Conservation (phyloP, 352 stramenopile species). For the Pelagophyceae sp. region DNA sequence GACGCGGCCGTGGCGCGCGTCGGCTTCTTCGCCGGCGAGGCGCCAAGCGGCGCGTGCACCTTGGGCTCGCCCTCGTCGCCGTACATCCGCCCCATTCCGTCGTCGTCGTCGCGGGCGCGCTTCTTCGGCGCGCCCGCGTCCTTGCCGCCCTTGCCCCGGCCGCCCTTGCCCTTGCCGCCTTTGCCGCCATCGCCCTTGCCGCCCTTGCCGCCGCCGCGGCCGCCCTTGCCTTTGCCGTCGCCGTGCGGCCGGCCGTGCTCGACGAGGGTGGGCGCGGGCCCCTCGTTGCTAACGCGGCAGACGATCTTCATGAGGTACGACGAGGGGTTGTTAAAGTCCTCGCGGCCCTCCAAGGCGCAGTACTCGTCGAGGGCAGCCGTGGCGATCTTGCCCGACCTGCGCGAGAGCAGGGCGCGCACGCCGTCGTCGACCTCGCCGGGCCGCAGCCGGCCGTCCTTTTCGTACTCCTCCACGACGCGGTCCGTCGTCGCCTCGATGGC, state of each 20-base stretch:
- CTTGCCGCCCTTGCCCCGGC: neutral
- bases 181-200: no score
- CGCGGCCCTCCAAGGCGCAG: neutral
- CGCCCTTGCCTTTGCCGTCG: neutral
- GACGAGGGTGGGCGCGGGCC: neutral
- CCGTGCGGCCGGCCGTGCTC: neutral
- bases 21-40: neutral
- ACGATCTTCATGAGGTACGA: slow-evolving; percentile 18
- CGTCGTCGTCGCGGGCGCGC: neutral
- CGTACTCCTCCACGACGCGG: neutral
- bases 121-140: neutral
- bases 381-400: neutral
- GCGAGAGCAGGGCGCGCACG: neutral
- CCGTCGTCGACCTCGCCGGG: slow-evolving; percentile 5
- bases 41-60: no score
- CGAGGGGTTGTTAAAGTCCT: neutral
- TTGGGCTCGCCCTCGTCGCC: no score
- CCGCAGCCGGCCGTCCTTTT: neutral
- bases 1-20: no score
- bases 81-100: neutral
- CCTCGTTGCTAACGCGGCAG: neutral
- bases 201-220: no score
- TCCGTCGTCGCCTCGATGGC: neutral
- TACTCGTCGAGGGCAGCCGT: neutral
- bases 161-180: neutral